Percentiles rank a stretch among this genome's conserved stretches.
These are phyloP conservation scores for Suaeda aralocaspica DNA, from an alignment of 148 eudicot species.

Conservation along the genomic window DNA sequence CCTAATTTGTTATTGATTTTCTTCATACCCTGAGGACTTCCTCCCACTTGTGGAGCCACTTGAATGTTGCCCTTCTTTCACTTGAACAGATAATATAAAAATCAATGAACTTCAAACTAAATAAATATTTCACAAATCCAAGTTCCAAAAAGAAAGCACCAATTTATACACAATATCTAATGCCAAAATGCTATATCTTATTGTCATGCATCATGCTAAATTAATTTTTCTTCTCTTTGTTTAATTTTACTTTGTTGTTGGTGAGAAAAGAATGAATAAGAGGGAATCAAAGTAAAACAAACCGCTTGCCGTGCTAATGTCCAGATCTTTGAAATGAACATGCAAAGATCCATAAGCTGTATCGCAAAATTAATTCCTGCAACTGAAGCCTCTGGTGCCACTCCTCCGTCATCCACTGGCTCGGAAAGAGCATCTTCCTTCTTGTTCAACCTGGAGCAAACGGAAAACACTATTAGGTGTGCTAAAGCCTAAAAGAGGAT, in stretches of 20 bases:
- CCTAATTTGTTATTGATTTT: too few species aligned
- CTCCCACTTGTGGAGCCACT: background rate
- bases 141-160: background rate
- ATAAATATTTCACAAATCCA: background rate
- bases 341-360: conserved; percentile 93
- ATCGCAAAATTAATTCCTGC: conserved; percentile 87
- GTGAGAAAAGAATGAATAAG: background rate
- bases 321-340: conserved; percentile 91
- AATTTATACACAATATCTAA: background rate
- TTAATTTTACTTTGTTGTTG: too few species aligned
- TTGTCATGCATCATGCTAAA: too few species aligned
- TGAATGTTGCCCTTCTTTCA: background rate
- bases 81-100: background rate
- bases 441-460: conserved; percentile 87
- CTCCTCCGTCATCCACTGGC: conserved; percentile 63
- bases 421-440: conserved; percentile 93
- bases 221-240: background rate
- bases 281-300: conserved; percentile 13
- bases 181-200: background rate
- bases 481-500: background rate
- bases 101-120: background rate
- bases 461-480: conserved; percentile 1
- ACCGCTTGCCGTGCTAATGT: conserved; percentile 89
- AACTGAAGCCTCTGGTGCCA: conserved; percentile 64
- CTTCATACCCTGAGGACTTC: background rate